Conservation (phyloP, 192 early-diverging fungal species). For the Coemansia biformis region DNA sequence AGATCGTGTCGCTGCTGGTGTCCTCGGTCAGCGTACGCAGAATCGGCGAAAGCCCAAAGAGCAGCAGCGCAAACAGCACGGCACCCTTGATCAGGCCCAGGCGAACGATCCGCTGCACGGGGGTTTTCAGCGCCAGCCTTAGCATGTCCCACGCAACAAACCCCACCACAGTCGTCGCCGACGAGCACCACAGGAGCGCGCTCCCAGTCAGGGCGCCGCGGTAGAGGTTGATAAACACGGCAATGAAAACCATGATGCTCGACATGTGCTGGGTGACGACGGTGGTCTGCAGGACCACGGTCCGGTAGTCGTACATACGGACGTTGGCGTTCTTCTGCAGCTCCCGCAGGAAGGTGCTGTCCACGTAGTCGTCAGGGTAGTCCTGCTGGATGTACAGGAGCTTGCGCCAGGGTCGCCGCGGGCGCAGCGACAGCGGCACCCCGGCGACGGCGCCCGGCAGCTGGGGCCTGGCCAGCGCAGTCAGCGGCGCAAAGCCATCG, state of each 20-base stretch:
- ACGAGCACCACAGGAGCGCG: slow-evolving; percentile 56
- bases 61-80: slow-evolving; percentile 65
- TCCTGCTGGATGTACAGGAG: slow-evolving; percentile 82
- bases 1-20: slow-evolving; percentile 89
- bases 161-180: slow-evolving; percentile 54
- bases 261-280: slow-evolving; percentile 84
- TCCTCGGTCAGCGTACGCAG: slow-evolving; percentile 85
- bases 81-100: slow-evolving; percentile 55
- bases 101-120: slow-evolving; percentile 40
- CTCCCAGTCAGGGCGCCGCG: slow-evolving; percentile 52
- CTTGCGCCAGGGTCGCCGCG: slow-evolving; percentile 62
- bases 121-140: slow-evolving; percentile 21
- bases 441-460: too few species aligned
- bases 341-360: slow-evolving; percentile 78
- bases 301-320: slow-evolving; percentile 75
- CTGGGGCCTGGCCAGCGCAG: too few species aligned
- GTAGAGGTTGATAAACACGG: slow-evolving; percentile 76
- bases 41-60: slow-evolving; percentile 84
- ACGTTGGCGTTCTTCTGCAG: slow-evolving; percentile 91
- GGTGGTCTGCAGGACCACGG: slow-evolving; percentile 65
- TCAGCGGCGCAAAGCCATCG: too few species aligned
- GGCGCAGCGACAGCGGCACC: too few species aligned
- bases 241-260: slow-evolving; percentile 81
- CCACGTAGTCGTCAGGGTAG: slow-evolving; percentile 90
- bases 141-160: slow-evolving; percentile 67